These are phyloP conservation scores for Torulaspora delbrueckii DNA, from an alignment of 805 yeast genomes.

Conservation along the genomic window DNA sequence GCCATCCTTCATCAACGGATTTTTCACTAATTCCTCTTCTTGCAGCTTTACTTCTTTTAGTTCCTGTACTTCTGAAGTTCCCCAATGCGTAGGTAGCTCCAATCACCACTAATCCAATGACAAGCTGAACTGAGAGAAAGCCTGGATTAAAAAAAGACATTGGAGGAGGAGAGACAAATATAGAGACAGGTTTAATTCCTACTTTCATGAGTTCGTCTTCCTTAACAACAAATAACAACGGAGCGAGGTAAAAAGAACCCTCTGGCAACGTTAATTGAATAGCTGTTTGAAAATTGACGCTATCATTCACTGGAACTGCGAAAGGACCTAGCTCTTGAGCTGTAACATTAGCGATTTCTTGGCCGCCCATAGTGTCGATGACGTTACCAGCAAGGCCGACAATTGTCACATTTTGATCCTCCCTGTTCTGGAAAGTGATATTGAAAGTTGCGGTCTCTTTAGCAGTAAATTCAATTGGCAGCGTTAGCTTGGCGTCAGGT, in stretches of 20 bases:
- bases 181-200: constrained; percentile 53
- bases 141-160: constrained; percentile 71
- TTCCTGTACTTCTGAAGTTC: constrained; percentile 1
- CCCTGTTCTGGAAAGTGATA: constrained; percentile 51
- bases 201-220: constrained; percentile 49
- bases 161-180: constrained; percentile 57
- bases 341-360: constrained; percentile 55
- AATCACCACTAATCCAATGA: constrained; percentile 47
- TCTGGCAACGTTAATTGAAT: constrained; percentile 56
- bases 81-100: constrained; percentile 43
- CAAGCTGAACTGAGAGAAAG: constrained; percentile 55
- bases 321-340: constrained; percentile 60
- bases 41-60: constrained; percentile 13
- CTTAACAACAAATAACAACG: constrained; percentile 51
- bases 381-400: constrained; percentile 69
- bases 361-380: constrained; percentile 50
- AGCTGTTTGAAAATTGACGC: constrained; percentile 50
- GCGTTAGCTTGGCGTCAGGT: constrained; percentile 38
- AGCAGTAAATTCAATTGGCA: constrained; percentile 41
- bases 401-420: constrained; percentile 46
- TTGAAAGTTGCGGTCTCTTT: constrained; percentile 51
- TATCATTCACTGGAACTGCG: constrained; percentile 45
- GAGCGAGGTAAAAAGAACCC: constrained; percentile 53
- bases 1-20: constrained; percentile 47
- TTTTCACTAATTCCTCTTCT: neutral